A percentile compares a stretch with the other conserved stretches of the same genome.
These are phyloP conservation scores for Mallotus nudiflorus DNA, from an alignment of 345 rosid species.

Conservation along the genomic window DNA sequence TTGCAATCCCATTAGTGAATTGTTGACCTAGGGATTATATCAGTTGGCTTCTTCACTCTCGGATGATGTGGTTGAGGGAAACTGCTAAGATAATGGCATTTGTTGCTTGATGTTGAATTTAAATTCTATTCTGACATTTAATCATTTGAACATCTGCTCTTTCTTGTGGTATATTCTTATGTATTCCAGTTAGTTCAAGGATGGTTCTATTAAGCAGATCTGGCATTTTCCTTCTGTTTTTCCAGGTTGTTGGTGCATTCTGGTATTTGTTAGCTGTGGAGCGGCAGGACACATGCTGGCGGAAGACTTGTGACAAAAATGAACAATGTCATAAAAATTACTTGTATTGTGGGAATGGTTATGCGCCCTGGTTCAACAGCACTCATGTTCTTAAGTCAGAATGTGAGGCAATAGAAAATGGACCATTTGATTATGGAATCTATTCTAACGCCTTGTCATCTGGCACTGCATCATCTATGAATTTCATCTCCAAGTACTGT, in stretches of 20 bases:
- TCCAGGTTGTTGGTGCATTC: conserved; percentile 88
- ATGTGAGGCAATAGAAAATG: conserved; percentile 39
- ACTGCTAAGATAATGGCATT: background rate
- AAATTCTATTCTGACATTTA: conserved; percentile 8
- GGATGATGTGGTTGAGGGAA: background rate
- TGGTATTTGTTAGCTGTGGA: conserved; percentile 92
- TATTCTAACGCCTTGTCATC: conserved; percentile 65
- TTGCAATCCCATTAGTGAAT: background rate
- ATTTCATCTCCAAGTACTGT: conserved; percentile 76
- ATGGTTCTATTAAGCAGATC: background rate
- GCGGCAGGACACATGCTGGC: conserved; percentile 85
- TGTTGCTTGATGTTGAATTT: background rate
- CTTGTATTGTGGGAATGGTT: conserved; percentile 76
- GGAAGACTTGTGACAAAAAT: conserved; percentile 35
- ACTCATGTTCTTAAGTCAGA: conserved; percentile 25
- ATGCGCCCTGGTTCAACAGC: conserved; percentile 46
- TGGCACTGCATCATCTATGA: conserved; percentile 64
- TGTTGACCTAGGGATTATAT: background rate
- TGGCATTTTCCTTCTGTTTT: background rate
- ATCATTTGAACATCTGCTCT: background rate
- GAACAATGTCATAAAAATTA: conserved; percentile 42
- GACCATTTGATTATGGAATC: conserved; percentile 78
- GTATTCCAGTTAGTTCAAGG: background rate
- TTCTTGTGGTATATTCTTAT: background rate
- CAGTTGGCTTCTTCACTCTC: background rate